Base-by-base conservation (phyloP, 139 green algal genomes). In the Tetratostichococcus sp. region DNA sequence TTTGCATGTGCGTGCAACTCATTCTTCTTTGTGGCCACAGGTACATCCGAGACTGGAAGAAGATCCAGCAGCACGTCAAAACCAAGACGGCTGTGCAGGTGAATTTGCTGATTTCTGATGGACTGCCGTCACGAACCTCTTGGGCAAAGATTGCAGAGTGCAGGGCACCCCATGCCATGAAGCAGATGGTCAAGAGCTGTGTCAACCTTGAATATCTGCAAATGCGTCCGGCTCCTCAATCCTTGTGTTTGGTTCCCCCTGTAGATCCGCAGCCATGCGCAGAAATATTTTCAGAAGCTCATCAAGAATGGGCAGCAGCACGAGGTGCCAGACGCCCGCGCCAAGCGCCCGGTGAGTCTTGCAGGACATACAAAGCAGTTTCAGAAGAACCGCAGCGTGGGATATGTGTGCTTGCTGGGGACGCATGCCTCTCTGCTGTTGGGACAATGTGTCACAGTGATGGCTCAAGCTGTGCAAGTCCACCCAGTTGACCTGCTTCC, bases 271-370 rank as follows among this genome's bases (percentile, higher is more conserved):
- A 73, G 58, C 35, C 76, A 81, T 66, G 76, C 76, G 6, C 76
- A 81, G 62, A 82, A 82, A 72, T 78, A 74, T 58, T 82, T 82
- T 42, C 65, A 75, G 14, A 77, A 78, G 50, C 57, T 77, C 30
- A 22, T 71, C 26, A 81, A 81, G 70, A 62, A 17, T 26, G 50
- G 50, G 17, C 14, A 62, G 17, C 14, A 17, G 2, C 17, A 25
- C 19, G 50, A 25, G 14, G 50, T 62, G 50, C 50, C 50, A 2
- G 17, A 25, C 17, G 17, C 50, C 14, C 50, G 50, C 14, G 17
- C 50, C 11, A 62, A 62, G 50, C 50, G 50, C 11, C 50, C 14
- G 50, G 50, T 62, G 19, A 4, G 50, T 26, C 19, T 23, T 62
- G 14, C 50, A 26, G 6, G 8, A 50, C 39, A n/a, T n/a, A n/a